Percentiles rank a stretch among this genome's conserved stretches.
Conservation (phyloP, 805 yeast species). For the Kregervanrija delftensis region DNA sequence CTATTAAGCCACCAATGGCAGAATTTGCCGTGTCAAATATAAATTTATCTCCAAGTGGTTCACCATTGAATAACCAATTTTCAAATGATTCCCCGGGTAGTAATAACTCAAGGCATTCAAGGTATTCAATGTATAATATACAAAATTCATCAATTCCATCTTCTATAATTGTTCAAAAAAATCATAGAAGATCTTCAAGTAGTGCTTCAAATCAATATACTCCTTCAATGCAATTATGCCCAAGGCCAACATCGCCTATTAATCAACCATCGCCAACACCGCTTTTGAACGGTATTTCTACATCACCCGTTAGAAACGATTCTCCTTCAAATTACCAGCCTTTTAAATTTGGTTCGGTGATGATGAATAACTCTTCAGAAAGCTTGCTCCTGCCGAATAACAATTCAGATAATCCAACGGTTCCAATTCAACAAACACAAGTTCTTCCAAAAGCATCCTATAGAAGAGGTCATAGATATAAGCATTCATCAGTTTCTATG, state of each 20-base stretch:
- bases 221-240: constrained; percentile 9
- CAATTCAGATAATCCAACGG: not conserved
- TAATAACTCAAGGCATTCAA: not conserved
- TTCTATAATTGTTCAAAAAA: constrained; percentile 4
- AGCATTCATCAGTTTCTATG: constrained; percentile 95
- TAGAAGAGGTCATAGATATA: constrained; percentile 91
- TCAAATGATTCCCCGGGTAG: too few species aligned
- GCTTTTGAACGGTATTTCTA: constrained; percentile 21
- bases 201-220: constrained; percentile 16
- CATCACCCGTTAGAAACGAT: constrained; percentile 22
- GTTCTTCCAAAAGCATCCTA: constrained; percentile 46
- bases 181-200: constrained; percentile 12
- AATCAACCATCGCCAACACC: constrained; percentile 15
- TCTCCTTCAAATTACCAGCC: constrained; percentile 38
- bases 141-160: constrained; percentile 15
- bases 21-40: too few species aligned
- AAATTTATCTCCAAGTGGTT: too few species aligned
- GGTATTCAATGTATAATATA: constrained; percentile 13
- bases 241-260: constrained; percentile 19
- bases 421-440: constrained; percentile 7
- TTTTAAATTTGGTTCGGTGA: constrained; percentile 57
- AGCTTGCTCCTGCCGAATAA: constrained; percentile 8
- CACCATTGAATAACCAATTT: too few species aligned
- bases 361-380: constrained; percentile 24
- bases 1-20: too few species aligned